Evolutionary conservation across 2,329 filamentous ascomycete genomes (phyloP).

Genomic region (Exophiala sideris): DNA sequence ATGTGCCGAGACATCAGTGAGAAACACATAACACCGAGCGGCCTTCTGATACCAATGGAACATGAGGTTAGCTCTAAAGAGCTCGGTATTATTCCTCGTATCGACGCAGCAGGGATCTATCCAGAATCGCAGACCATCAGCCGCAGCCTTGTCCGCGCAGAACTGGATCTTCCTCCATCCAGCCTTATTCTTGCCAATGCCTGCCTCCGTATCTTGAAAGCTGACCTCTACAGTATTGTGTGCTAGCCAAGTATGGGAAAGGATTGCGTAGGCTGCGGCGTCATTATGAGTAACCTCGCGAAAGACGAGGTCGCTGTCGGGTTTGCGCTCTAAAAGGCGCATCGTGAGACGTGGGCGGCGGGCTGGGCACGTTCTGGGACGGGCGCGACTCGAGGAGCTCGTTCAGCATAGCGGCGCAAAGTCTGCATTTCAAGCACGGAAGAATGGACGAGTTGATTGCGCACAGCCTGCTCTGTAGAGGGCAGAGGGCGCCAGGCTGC

Average conservation of each 20-base stretch:
- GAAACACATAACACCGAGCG: slow-evolving; percentile 11
- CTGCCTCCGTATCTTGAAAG: slow-evolving; percentile 32
- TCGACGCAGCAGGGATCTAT: slow-evolving; percentile 21
- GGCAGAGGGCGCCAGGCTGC: not conserved
- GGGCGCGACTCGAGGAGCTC: slow-evolving; percentile 3
- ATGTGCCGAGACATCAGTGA: slow-evolving; percentile 15
- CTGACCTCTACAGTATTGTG: slow-evolving; percentile 31
- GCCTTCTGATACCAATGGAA: slow-evolving; percentile 14
- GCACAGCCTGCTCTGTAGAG: not conserved
- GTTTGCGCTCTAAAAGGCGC: slow-evolving; percentile 15
- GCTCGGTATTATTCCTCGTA: slow-evolving; percentile 10
- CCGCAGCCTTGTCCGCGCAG: slow-evolving; percentile 14
- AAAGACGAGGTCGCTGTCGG: slow-evolving; percentile 10
- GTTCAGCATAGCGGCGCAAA: not conserved
- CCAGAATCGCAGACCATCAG: slow-evolving; percentile 15
- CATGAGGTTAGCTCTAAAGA: slow-evolving; percentile 8
- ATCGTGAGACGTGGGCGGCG: slow-evolving; percentile 9
- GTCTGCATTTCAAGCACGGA: not conserved
- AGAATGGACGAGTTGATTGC: not conserved
- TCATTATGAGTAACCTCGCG: slow-evolving; percentile 4
- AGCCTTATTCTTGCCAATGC: slow-evolving; percentile 8
- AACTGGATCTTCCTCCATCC: slow-evolving; percentile 16
- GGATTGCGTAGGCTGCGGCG: slow-evolving; percentile 31
- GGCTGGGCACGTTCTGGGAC: not conserved
- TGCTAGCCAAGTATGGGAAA: slow-evolving; percentile 28